Conservation (phyloP, 2,329 filamentous ascomycete species). For the Nothophoma quercina region DNA sequence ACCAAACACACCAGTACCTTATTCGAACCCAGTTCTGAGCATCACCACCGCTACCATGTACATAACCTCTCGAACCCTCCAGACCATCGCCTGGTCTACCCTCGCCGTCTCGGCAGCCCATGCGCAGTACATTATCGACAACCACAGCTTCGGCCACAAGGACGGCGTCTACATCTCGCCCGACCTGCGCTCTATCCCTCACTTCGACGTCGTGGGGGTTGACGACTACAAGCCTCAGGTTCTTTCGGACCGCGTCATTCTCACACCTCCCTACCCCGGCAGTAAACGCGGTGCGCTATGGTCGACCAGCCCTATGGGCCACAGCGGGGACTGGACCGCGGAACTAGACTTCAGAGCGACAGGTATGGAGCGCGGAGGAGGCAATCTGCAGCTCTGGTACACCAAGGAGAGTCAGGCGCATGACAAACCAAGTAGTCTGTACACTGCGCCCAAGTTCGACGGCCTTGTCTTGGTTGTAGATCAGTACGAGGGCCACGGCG, state of each 20-base stretch:
- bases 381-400: constrained; percentile 95
- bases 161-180: constrained; percentile 70
- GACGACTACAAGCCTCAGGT: constrained; percentile 65
- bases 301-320: constrained; percentile 68
- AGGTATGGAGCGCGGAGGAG: constrained; percentile 83
- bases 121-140: constrained; percentile 73
- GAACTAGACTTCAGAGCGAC: constrained; percentile 88
- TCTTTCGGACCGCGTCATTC: constrained; percentile 88
- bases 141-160: constrained; percentile 79
- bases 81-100: constrained; percentile 51
- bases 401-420: constrained; percentile 70
- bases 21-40: not conserved
- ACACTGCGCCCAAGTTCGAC: constrained; percentile 85
- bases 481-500: constrained; percentile 77
- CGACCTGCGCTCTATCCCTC: constrained; percentile 62
- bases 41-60: constrained; percentile 39
- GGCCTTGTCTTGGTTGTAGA: constrained; percentile 90
- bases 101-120: constrained; percentile 60
- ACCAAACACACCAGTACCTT: not conserved
- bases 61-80: constrained; percentile 49
- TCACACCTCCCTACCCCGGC: constrained; percentile 88
- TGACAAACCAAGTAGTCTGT: constrained; percentile 78
- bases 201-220: constrained; percentile 61
- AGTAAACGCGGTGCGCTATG: constrained; percentile 85
- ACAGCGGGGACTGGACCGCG: constrained; percentile 76